phyloP scores from a whole-genome alignment of 2,329 filamentous ascomycete species.

The Fusarium albosuccineum region DNA sequence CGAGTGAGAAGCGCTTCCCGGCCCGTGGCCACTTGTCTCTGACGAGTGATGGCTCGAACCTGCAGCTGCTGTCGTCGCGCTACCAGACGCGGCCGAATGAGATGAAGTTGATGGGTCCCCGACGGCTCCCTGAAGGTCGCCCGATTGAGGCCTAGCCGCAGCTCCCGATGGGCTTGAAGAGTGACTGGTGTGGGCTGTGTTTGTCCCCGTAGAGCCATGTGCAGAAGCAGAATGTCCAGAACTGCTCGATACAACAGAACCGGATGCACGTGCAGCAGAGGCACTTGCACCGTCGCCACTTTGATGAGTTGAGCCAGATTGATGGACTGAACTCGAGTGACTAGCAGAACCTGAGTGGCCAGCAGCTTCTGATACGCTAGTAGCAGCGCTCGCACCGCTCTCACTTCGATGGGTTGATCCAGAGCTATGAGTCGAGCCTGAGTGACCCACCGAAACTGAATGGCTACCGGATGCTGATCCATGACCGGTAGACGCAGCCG shows the following conservation, averaged over 20 bases:
- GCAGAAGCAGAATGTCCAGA: not conserved
- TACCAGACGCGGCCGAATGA: too few species aligned
- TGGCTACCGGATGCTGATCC: not conserved
- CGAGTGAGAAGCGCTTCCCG: too few species aligned
- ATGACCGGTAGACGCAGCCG: too few species aligned
- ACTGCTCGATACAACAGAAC: not conserved
- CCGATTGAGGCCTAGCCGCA: not conserved
- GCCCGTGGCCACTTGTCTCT: too few species aligned
- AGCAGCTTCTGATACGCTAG: not conserved
- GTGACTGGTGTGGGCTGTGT: too few species aligned
- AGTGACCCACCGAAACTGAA: not conserved
- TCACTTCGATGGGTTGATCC: not conserved
- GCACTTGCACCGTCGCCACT: not conserved
- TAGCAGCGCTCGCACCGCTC: not conserved
- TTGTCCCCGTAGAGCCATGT: too few species aligned
- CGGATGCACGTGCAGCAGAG: not conserved
- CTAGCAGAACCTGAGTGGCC: too few species aligned
- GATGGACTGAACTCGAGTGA: not conserved
- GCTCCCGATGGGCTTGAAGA: too few species aligned
- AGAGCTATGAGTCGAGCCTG: not conserved
- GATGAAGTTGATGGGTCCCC: too few species aligned
- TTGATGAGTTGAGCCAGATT: not conserved
- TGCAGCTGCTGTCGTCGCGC: too few species aligned
- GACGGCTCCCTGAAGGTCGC: not conserved
- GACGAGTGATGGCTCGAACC: too few species aligned